Evolutionary conservation across 164 flowering plant genomes (phyloP).

Genomic region (Echeveria elegans): DNA sequence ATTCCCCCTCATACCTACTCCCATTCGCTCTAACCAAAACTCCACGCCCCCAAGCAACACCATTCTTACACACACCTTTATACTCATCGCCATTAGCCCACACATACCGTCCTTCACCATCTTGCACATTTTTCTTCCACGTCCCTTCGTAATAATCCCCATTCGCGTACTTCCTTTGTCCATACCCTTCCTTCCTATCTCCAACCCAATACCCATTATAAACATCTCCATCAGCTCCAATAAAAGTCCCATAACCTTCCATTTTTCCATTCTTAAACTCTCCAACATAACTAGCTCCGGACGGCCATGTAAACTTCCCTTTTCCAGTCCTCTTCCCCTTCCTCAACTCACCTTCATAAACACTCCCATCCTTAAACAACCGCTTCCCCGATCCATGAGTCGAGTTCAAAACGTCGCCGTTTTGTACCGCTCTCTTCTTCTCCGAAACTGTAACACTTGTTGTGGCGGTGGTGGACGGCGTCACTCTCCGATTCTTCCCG

Average conservation of each 20-base stretch:
- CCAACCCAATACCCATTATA: background rate
- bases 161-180: background rate
- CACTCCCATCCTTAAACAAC: background rate
- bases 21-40: background rate
- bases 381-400: constrained; percentile 43
- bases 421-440: background rate
- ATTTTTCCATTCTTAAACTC: background rate
- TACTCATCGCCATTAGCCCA: background rate
- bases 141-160: background rate
- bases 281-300: background rate
- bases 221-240: background rate
- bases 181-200: background rate
- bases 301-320: background rate
- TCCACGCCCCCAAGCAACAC: background rate
- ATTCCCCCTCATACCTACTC: background rate
- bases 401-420: background rate
- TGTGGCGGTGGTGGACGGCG: background rate
- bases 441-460: background rate
- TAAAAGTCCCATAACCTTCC: constrained; percentile 62
- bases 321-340: background rate
- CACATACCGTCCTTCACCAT: background rate
- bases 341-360: background rate
- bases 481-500: background rate
- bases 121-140: background rate
- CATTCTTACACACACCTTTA: background rate